Evolutionary conservation across 2,329 filamentous ascomycete genomes (phyloP), one percentile per base, ranked within the genome.

Genomic region (Colletotrichum plurivorum): DNA sequence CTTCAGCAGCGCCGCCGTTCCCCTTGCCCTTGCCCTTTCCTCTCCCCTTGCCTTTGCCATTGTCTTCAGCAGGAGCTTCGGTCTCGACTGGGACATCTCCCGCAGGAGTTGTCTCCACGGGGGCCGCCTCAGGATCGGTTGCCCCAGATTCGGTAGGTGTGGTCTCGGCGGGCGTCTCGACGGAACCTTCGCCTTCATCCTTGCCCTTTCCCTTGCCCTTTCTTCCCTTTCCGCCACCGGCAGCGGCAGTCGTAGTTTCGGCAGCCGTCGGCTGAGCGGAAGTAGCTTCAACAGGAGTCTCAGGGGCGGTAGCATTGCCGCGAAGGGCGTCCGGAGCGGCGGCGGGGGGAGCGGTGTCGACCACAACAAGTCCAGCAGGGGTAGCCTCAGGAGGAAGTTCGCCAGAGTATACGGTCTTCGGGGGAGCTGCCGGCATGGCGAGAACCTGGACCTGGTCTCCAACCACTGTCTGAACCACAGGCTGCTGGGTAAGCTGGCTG

Each of bases 351-450:
- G 27, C 22, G n/a, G 54, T 13, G 13, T 43, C 58, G 20, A 51
- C 18, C 3, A 52, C 45, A 16, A 57, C 52, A 20, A 68, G 41
- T 10, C 46, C 53, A 20, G 63, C 63, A 10, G 63, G 52, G 4
- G 65, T 51, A 18, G 63, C 57, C n/a, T 63, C 39, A 13, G 67
- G 45, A 18, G 63, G 63, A 25, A 67, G 16, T 13, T 20, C 3
- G 2, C 56, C 67, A 39, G 63, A 67, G 63, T 67, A 69, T 3
- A 69, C 48, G 10, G 52, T 41, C 31, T 69, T 71, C 5, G 71
- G 61, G 13, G 63, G 22, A 9, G 52, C 46, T 8, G 68, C 65
- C 2, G 54, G 51, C 20, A 18, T 54, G 39, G 57, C 53, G 5
- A 62, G 36, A 15, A 36, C 39, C 52, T 68, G 57, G 10, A 56